phyloP scores from a whole-genome alignment of 2,329 filamentous ascomycete species.

The Escovopsis weberi region DNA sequence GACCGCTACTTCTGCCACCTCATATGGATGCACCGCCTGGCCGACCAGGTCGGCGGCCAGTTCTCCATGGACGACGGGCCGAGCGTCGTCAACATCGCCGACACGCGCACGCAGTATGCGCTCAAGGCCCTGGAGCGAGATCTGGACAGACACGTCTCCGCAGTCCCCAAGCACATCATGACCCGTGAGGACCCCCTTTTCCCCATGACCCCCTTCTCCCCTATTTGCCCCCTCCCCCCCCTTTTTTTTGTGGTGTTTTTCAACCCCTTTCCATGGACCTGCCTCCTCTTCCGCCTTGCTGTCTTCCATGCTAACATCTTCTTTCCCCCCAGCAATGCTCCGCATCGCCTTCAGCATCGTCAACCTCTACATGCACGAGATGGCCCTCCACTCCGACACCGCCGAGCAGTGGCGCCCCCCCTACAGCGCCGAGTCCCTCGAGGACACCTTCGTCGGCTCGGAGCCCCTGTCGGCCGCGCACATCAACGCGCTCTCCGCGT shows the following conservation, averaged over 20 bases:
- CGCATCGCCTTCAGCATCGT: conserved; percentile 49
- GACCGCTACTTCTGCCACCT: conserved; percentile 45
- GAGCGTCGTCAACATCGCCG: conserved; percentile 38
- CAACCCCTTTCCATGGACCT: not conserved
- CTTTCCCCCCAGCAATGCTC: conserved; percentile 36
- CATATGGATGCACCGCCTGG: conserved; percentile 45
- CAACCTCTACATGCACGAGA: conserved; percentile 62
- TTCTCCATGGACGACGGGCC: conserved; percentile 53
- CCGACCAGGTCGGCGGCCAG: conserved; percentile 53
- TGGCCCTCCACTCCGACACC: conserved; percentile 51
- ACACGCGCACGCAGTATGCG: conserved; percentile 49
- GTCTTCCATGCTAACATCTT: no score
- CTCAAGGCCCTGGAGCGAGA: conserved; percentile 51
- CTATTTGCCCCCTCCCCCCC: not conserved
- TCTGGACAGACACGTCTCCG: conserved; percentile 42
- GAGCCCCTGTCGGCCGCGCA: conserved; percentile 35
- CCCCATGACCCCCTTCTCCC: not conserved
- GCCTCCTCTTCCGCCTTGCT: no score
- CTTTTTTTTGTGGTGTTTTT: not conserved
- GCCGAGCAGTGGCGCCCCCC: conserved; percentile 37
- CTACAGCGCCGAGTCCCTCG: conserved; percentile 30
- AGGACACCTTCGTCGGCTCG: conserved; percentile 25
- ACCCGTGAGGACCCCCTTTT: conserved; percentile 31
- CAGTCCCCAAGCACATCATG: conserved; percentile 37
- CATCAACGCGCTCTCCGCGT: conserved; percentile 52